Evolutionary conservation across 2,329 filamentous ascomycete genomes (phyloP).

Genomic region (Pseudocercospora fijiensis): DNA sequence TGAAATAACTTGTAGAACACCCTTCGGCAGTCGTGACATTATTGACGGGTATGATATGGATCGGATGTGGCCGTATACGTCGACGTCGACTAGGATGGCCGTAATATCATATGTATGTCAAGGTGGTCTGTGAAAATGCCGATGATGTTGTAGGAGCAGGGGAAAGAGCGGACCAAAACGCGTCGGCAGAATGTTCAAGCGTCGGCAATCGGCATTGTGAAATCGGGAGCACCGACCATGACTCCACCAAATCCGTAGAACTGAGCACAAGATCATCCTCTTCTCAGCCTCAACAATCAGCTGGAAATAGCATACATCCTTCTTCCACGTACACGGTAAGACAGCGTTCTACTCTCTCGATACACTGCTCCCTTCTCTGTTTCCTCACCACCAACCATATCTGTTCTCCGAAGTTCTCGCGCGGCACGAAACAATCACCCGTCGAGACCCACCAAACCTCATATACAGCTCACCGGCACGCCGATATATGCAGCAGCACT

Average conservation of each 20-base stretch:
- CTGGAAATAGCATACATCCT: background rate
- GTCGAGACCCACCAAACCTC: background rate
- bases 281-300: conserved; percentile 2
- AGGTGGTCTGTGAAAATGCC: background rate
- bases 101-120: no score
- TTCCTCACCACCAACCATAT: no score
- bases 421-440: background rate
- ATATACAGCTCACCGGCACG: background rate
- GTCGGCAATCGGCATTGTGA: background rate
- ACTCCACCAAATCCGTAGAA: background rate
- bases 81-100: background rate
- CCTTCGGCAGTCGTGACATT: background rate
- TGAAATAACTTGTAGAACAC: no score
- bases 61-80: background rate
- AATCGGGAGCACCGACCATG: background rate
- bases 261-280: background rate
- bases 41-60: background rate
- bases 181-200: background rate
- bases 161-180: background rate
- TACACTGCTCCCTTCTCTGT: background rate
- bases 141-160: background rate
- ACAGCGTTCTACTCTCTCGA: background rate
- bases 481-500: background rate
- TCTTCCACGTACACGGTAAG: background rate
- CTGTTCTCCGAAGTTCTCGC: background rate